phyloP scores from a whole-genome alignment of 225 moss, liverwort and hornwort species.

The Antitrichia curtipendula region DNA sequence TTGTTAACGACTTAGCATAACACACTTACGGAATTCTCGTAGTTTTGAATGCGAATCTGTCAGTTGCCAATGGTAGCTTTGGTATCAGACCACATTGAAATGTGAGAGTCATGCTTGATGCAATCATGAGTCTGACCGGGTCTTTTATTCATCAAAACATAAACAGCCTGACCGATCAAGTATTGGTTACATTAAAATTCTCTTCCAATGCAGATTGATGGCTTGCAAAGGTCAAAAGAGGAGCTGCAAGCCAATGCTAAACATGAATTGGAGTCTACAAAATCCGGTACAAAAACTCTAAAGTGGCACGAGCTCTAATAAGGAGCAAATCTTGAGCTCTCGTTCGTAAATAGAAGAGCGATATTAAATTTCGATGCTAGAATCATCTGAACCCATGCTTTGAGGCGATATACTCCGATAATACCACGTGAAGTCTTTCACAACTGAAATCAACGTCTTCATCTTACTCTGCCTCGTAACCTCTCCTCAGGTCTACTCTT shows the following conservation, averaged over 20 bases:
- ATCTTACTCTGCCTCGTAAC: not conserved
- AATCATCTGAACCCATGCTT: not conserved
- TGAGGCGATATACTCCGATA: not conserved
- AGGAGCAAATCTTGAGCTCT: not conserved
- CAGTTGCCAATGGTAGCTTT: not conserved
- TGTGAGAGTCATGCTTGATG: not conserved
- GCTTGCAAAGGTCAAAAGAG: slow-evolving; percentile 41
- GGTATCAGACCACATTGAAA: not conserved
- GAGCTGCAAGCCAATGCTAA: slow-evolving; percentile 39
- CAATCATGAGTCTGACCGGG: not conserved
- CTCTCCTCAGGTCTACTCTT: not conserved
- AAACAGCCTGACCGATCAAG: not conserved
- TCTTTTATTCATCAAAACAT: not conserved
- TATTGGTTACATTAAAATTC: not conserved
- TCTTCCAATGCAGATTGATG: slow-evolving; percentile 28
- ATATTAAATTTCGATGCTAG: not conserved
- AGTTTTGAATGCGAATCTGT: not conserved
- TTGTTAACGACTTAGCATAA: not conserved
- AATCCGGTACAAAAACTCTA: slow-evolving; percentile 23
- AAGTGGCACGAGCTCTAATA: not conserved
- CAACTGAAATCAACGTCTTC: not conserved
- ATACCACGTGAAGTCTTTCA: not conserved
- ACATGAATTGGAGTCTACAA: slow-evolving; percentile 41
- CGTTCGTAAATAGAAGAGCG: not conserved
- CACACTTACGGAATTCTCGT: not conserved